phyloP scores from a whole-genome alignment of 371 early-diverging fungal species.

The Mortierella sp. region DNA sequence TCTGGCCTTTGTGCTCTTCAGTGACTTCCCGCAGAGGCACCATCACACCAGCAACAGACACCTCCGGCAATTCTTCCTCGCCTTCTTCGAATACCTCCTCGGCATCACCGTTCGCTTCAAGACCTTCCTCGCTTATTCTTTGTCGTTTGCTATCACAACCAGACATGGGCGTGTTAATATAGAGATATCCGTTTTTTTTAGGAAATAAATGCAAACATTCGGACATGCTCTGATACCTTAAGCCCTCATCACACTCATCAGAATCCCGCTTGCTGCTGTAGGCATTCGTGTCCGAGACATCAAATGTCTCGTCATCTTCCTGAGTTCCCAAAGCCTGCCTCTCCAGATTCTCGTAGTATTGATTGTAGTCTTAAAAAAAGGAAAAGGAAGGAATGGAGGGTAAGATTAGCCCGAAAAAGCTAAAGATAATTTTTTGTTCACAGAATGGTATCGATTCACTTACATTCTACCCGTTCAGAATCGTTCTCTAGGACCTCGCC shows the following conservation, averaged over 20 bases:
- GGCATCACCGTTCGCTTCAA: constrained; percentile 32
- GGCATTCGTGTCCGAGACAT: constrained; percentile 18
- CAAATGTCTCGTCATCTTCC: constrained; percentile 55
- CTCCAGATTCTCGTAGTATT: constrained; percentile 28
- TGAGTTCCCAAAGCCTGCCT: constrained; percentile 24
- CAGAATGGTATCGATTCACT: constrained; percentile 15
- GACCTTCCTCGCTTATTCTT: constrained; percentile 9
- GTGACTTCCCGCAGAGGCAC: constrained; percentile 66
- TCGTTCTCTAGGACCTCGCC: constrained; percentile 61
- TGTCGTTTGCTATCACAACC: constrained; percentile 41
- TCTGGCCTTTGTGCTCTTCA: constrained; percentile 66
- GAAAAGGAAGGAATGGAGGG: background rate
- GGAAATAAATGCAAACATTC: too few species aligned
- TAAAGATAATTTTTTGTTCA: too few species aligned
- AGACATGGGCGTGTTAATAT: too few species aligned
- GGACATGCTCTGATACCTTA: constrained; percentile 13
- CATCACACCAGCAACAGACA: constrained; percentile 56
- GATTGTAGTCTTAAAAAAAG: constrained; percentile 31
- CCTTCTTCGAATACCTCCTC: constrained; percentile 46
- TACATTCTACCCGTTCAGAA: constrained; percentile 65
- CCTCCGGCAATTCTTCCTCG: constrained; percentile 26
- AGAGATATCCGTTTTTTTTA: too few species aligned
- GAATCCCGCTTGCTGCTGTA: constrained; percentile 13
- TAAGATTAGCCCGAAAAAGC: background rate
- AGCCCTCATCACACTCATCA: constrained; percentile 23